Evolutionary conservation across 495 filamentous ascomycete species (phyloP).

Genomic region (Neurospora tetraspora): DNA sequence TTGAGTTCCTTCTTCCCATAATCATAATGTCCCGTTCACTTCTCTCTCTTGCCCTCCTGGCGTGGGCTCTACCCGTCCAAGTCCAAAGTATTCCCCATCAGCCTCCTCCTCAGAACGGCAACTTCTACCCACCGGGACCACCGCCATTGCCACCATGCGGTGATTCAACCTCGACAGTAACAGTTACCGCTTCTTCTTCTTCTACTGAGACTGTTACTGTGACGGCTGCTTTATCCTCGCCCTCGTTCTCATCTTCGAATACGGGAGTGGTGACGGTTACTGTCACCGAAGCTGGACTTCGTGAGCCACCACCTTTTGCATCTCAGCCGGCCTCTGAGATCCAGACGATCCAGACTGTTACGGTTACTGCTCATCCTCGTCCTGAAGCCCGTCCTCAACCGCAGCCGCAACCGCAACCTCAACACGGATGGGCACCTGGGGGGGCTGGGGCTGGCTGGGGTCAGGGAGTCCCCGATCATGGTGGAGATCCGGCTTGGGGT

Average conservation of each 20-base stretch:
- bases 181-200: neutral
- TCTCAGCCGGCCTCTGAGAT: neutral
- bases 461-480: neutral
- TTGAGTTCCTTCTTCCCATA: neutral
- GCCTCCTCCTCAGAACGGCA: neutral
- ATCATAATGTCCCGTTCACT: neutral
- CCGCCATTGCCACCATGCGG: neutral
- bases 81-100: neutral
- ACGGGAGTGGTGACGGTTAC: neutral
- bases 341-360: neutral
- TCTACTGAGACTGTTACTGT: neutral
- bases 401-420: neutral
- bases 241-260: neutral
- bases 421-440: neutral
- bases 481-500: neutral
- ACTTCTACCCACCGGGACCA: neutral
- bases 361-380: neutral
- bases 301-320: neutral
- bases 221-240: neutral
- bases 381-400: neutral
- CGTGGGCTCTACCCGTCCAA: neutral
- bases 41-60: neutral
- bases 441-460: neutral
- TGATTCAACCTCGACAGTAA: conserved; percentile 3
- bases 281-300: neutral